phyloP scores from a whole-genome alignment of 2,329 filamentous ascomycete species.

The Claviceps sp. region DNA sequence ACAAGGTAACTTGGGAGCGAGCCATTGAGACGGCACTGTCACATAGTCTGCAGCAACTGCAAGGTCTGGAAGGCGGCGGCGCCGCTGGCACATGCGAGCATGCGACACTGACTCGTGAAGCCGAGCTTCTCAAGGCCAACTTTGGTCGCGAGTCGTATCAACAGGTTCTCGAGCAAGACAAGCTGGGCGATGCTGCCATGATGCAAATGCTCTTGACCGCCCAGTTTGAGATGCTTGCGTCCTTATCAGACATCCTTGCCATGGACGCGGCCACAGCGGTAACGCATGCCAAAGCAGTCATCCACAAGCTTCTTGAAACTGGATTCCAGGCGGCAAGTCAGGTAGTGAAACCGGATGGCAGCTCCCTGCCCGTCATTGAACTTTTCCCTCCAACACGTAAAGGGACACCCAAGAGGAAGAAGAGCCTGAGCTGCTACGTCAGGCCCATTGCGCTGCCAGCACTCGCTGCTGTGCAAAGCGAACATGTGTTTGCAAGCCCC shows the following conservation, averaged over 20 bases:
- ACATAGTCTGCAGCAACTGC: conserved; percentile 68
- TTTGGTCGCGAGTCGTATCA: conserved; percentile 68
- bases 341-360: conserved; percentile 74
- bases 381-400: conserved; percentile 55
- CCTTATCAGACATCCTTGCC: conserved; percentile 65
- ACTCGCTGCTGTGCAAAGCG: conserved; percentile 21
- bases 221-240: conserved; percentile 82
- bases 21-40: conserved; percentile 77
- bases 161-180: conserved; percentile 74
- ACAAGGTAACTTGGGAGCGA: conserved; percentile 75
- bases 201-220: conserved; percentile 76
- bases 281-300: conserved; percentile 60
- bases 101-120: conserved; percentile 62
- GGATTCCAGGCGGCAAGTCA: conserved; percentile 65
- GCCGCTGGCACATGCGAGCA: conserved; percentile 44
- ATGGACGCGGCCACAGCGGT: conserved; percentile 80
- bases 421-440: conserved; percentile 26
- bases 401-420: conserved; percentile 68
- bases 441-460: conserved; percentile 32
- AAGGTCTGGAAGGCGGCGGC: conserved; percentile 31
- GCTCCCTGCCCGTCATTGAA: conserved; percentile 46
- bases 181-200: conserved; percentile 59
- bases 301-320: conserved; percentile 63
- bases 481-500: conserved; percentile 31
- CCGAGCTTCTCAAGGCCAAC: conserved; percentile 70